These are phyloP conservation scores for Rheum nobile DNA, from an alignment of 148 eudicot genomes.

Conservation along the genomic window DNA sequence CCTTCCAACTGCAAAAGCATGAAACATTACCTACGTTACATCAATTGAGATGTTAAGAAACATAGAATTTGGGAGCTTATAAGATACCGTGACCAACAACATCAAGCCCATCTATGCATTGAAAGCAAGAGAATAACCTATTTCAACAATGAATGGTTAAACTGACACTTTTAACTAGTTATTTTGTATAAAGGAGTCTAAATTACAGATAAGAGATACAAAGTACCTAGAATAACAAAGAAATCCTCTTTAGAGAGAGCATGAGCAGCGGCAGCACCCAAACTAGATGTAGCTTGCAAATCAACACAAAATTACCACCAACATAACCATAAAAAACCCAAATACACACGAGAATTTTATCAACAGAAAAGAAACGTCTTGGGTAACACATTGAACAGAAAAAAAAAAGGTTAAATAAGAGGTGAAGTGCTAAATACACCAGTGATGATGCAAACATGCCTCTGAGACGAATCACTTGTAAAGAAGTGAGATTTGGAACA, in stretches of 20 bases:
- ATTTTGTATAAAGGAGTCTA: background rate
- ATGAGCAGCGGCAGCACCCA: constrained; percentile 79
- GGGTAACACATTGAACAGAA: too few relatives aligned
- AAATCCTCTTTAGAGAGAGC: constrained; percentile 66
- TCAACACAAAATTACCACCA: background rate
- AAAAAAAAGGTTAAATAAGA: background rate
- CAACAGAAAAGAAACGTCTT: too few relatives aligned
- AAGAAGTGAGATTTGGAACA: constrained; percentile 15
- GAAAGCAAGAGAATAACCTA: too few relatives aligned
- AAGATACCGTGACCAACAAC: too few relatives aligned
- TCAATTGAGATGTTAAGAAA: background rate
- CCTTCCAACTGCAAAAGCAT: background rate
- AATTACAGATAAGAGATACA: background rate
- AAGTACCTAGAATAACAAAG: constrained; percentile 9
- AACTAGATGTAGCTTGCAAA: constrained; percentile 74
- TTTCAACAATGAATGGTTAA: too few relatives aligned
- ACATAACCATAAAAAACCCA: background rate
- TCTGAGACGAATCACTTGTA: constrained; percentile 1
- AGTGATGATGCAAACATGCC: constrained; percentile 63
- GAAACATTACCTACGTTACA: background rate
- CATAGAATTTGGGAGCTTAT: too few relatives aligned
- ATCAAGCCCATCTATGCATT: too few relatives aligned
- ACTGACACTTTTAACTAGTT: background rate
- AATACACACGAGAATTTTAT: too few relatives aligned
- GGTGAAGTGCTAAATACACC: constrained; percentile 36